Base-by-base conservation (phyloP, 1,139 yeast species). In the Pneumocystis oryctolagi region DNA sequence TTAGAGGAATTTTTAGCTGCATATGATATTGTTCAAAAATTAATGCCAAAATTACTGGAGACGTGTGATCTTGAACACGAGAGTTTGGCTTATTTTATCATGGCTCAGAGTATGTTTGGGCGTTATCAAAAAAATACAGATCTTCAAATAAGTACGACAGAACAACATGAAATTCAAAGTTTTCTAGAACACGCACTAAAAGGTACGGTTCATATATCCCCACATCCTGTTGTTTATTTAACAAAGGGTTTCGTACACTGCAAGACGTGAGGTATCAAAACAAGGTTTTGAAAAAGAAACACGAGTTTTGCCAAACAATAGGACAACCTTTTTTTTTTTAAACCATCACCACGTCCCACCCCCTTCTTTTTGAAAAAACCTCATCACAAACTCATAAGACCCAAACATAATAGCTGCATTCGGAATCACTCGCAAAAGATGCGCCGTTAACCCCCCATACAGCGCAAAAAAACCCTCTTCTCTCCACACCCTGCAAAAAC, bases 341-440 rank as follows among this genome's bases (percentile, higher is more conserved):
- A 3, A 2, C 37, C 37, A 34, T 3, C 37, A 8, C 37, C 9
- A 2, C 12, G 4, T 34, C 9, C 37, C 12, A 34, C 37, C 12
- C 5, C n/a, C n/a, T n/a, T n/a, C 3, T 20, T 47, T 14, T 25
- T 12, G 2, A 25, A 47, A 47, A 25, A 47, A 4, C 3, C 31
- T 25, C 55, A 47, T 47, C 4, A 94, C 88, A 60, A 94, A 75
- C 72, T 94, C 99, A 97, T 98, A 94, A 1, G 98, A 90, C 53
- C 99, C 98, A 78, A 94, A 94, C 97, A 94, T 92, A 68, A 94
- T 90, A 72, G 94, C 89, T 69, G 96, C 88, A 74, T 92, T 94
- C 1, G 99, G 99, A 61, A 94, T 98, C 0, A 98, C 94, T 74
- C 98, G 82, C 75, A 94, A 80, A 70, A 94, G 78, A 75, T 94